These are phyloP conservation scores for Trichosanthes truncata DNA, from an alignment of 306 rosid genomes.

Conservation along the genomic window DNA sequence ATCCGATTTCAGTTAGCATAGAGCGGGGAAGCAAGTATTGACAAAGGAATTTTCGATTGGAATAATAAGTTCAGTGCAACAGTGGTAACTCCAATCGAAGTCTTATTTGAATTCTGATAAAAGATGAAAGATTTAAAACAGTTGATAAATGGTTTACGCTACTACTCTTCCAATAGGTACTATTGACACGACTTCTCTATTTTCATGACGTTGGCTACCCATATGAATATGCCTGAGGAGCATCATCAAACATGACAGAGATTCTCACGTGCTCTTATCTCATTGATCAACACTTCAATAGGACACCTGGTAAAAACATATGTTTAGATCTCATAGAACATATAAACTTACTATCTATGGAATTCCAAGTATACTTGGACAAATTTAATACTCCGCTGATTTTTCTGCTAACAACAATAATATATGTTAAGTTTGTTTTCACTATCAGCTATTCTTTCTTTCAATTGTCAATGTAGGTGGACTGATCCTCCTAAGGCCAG, in stretches of 20 bases:
- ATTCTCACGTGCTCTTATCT: slow-evolving; percentile 55
- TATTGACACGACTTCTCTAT: slow-evolving; percentile 50
- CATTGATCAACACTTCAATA: slow-evolving; percentile 25
- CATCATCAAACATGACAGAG: slow-evolving; percentile 38
- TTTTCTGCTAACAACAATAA: not conserved
- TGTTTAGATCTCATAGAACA: not conserved
- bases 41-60: slow-evolving; percentile 50
- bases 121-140: not conserved
- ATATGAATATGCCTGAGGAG: slow-evolving; percentile 29
- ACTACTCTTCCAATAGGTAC: slow-evolving; percentile 27
- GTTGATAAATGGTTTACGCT: not conserved
- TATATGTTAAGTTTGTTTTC: not conserved
- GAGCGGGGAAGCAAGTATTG: slow-evolving; percentile 28
- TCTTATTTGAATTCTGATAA: not conserved
- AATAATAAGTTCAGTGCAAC: slow-evolving; percentile 63
- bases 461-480: slow-evolving; percentile 36
- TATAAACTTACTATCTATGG: not conserved
- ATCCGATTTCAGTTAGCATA: slow-evolving; percentile 27
- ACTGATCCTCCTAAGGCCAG: slow-evolving; percentile 42
- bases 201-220: slow-evolving; percentile 63
- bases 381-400: not conserved
- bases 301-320: slow-evolving; percentile 41
- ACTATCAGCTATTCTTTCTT: slow-evolving; percentile 14
- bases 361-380: not conserved
- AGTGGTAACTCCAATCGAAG: slow-evolving; percentile 27